Evolutionary conservation across 1,284 basidiomycete genomes (phyloP).

Genomic region (Volvariella volvacea): DNA sequence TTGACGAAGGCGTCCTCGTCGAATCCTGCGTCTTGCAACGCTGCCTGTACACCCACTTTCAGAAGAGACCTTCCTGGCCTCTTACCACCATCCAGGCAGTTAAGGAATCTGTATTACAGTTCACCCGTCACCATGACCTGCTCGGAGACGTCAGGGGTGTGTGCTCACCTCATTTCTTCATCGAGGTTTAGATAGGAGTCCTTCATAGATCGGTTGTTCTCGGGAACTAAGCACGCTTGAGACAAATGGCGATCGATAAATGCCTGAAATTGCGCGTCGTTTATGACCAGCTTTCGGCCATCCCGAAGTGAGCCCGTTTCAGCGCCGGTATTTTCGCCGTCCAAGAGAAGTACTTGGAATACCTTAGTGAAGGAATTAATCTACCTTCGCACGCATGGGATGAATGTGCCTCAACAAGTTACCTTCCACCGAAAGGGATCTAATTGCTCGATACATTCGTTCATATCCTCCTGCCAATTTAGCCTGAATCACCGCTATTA

Average conservation of each 20-base stretch:
- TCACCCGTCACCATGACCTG: background rate
- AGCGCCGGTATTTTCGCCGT: constrained; percentile 22
- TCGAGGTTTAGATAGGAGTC: constrained; percentile 30
- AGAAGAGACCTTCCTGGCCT: constrained; percentile 21
- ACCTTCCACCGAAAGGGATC: constrained; percentile 24
- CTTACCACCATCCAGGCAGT: constrained; percentile 13
- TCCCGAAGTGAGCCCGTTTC: constrained; percentile 21
- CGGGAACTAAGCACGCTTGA: constrained; percentile 24
- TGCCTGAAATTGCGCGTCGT: constrained; percentile 25
- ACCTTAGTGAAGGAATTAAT: constrained; percentile 14
- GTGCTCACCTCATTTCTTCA: constrained; percentile 20
- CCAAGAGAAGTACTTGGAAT: constrained; percentile 26
- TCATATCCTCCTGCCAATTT: constrained; percentile 33
- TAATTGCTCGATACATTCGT: constrained; percentile 18
- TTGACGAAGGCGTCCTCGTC: constrained; percentile 24
- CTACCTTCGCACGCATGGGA: background rate
- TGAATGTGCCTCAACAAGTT: background rate
- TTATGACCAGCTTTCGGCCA: constrained; percentile 26
- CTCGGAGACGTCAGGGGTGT: background rate
- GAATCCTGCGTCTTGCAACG: constrained; percentile 28
- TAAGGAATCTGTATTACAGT: constrained; percentile 11
- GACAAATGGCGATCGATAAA: constrained; percentile 26
- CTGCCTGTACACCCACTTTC: constrained; percentile 26
- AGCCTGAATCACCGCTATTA: background rate
- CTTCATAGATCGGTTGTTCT: constrained; percentile 30